Evolutionary conservation across 805 yeast genomes (phyloP), one percentile per base, ranked within the genome.

Genomic region (Wickerhamomyces bovis): DNA sequence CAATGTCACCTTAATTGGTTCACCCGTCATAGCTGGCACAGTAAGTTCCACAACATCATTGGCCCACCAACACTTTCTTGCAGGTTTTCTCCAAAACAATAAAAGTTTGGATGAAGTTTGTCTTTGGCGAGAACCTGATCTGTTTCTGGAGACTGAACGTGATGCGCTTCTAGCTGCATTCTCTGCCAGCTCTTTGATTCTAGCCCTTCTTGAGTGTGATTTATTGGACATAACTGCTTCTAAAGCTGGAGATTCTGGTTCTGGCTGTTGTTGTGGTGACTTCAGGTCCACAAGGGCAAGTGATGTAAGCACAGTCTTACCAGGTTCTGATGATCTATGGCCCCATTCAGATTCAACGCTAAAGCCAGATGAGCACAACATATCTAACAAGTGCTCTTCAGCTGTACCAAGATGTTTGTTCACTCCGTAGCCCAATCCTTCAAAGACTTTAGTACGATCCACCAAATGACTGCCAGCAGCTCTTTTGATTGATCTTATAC

Each of bases 61-160:
- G 7, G 87, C 76, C 99, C 99, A 94, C 99, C 99, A 94, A 69
- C 99, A 94, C 63, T 94, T 94, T 61, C 98, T 77, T 2, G 99
- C 99, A 1, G 99, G 99, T 62, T 94, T 94, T 52, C 96, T 77
- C 98, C 99, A 94, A 62, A 94, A 94, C 44, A 94, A 69, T 33
- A 94, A 71, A 44, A 94, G 73, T 64, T 94, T 94, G 55, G 72
- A 79, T 53, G 58, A 69, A 55, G 54, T 68, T 50, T 67, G 61
- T 48, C 65, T 57, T 54, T 41, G 60, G 39, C 47, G 44, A 4
- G 50, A 39, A 8, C 26, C 21, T 26, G 51, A 48, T 21, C 46
- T 44, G 38, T 35, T 60, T 49, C 78, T 69, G 6, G 84, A 78
- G 30, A 79, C 70, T 1, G 88, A 81, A 44, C 82, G 66, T 6